Base-by-base conservation (phyloP, 441 rosid species). In the Arabidopsis lyrata region DNA sequence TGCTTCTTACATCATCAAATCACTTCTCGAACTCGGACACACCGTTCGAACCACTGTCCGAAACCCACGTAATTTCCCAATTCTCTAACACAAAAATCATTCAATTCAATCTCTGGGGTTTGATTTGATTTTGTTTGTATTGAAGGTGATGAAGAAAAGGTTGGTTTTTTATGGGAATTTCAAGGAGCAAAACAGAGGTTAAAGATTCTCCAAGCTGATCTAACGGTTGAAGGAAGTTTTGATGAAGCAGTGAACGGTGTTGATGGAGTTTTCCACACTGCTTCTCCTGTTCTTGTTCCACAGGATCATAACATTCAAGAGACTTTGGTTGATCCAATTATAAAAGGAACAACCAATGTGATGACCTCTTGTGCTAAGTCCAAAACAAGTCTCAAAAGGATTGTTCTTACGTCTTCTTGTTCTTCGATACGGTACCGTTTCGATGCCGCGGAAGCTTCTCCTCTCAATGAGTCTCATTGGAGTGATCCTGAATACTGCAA, bases 191-290 rank as follows among this genome's bases (percentile, higher is more conserved):
- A 79, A 64, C 88, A 88, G 66, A 85, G 97, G 73, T 66, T 91
- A 10, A 88, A 82, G 90, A 82, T 90, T 4, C 6, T 84, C 34
- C 85, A 83, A 85, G 97, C 97, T 20, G 97, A 94, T 81, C 74
- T 94, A 80, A 9, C 83, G 72, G 83, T 73, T 12, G 90, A 85
- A 11, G 92, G 92, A 65, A 86, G 97, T 86, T 92, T 94, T 52
- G 91, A 92, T 36, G 89, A 86, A 9, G 92, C 97, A n/a, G 71
- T 87, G 5, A 64, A 80, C 15, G 97, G 96, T 6, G 95, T 84
- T 13, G 87, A 86, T 69, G 97, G 98, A 12, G 98, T 94, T 49
- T 91, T 91, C 78, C 97, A 90, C 78, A 79, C 91, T 1, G 97
- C 98, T 10, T 87, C 97, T 2, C 95, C 93, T 0, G 91, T 90